Conservation (phyloP, 345 rosid species). For the Triadica sebifera region DNA sequence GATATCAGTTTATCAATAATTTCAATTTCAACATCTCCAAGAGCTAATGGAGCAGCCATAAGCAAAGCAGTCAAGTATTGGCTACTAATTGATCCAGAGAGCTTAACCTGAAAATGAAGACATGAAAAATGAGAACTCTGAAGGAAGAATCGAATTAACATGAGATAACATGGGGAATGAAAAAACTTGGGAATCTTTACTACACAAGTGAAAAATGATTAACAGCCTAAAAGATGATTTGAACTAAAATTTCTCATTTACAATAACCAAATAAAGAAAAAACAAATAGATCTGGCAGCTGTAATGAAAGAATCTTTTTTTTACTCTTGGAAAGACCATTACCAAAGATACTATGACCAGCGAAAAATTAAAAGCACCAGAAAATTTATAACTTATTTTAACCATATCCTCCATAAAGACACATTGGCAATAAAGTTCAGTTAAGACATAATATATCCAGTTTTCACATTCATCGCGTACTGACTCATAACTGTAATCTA, state of each 20-base stretch:
- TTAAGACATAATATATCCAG: background rate
- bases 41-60: constrained; percentile 96
- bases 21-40: constrained; percentile 87
- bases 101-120: constrained; percentile 69
- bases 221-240: background rate
- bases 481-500: background rate
- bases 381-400: background rate
- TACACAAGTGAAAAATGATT: background rate
- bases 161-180: no score
- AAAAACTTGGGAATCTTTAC: background rate
- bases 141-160: constrained; percentile 4
- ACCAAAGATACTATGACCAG: background rate
- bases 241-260: background rate
- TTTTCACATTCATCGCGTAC: background rate
- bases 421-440: background rate
- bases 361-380: background rate
- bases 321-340: background rate
- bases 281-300: background rate
- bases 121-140: constrained; percentile 6
- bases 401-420: background rate
- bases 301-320: background rate
- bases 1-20: constrained; percentile 84
- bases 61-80: constrained; percentile 96
- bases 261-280: background rate
- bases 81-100: constrained; percentile 91